A percentile compares a stretch with the other conserved stretches of the same genome.
phyloP scores from a whole-genome alignment of 2,329 filamentous ascomycete genomes.

The Hymenoscyphus repandus region DNA sequence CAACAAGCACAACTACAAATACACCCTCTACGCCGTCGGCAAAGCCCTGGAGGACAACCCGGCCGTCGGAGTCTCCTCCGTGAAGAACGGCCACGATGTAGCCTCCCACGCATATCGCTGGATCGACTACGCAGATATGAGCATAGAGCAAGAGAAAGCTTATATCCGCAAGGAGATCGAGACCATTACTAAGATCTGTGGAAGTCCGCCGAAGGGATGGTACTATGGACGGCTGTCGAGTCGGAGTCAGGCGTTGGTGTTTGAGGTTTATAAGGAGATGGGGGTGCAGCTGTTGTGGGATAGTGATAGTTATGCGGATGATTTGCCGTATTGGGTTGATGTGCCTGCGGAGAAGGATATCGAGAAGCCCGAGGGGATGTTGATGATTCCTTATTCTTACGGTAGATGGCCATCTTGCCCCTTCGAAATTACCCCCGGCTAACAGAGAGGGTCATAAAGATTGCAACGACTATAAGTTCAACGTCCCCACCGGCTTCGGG shows the following conservation, averaged over 20 bases:
- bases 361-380: conserved; percentile 39
- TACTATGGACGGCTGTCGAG: conserved; percentile 34
- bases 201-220: conserved; percentile 32
- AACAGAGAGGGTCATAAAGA: conserved; percentile 33
- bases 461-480: conserved; percentile 41
- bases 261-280: conserved; percentile 47
- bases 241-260: conserved; percentile 41
- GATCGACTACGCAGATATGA: conserved; percentile 38
- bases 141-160: conserved; percentile 34
- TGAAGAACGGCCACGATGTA: conserved; percentile 38
- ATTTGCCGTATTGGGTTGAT: conserved; percentile 51
- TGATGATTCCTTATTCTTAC: conserved; percentile 50
- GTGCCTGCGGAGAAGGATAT: conserved; percentile 42
- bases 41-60: conserved; percentile 38
- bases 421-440: background rate
- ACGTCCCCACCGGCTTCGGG: conserved; percentile 23
- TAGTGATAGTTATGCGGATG: conserved; percentile 48
- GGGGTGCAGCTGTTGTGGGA: conserved; percentile 45
- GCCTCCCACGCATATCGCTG: conserved; percentile 38
- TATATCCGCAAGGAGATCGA: conserved; percentile 36
- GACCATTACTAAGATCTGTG: conserved; percentile 31
- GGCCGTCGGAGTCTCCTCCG: conserved; percentile 35
- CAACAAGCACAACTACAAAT: conserved; percentile 37
- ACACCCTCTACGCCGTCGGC: conserved; percentile 38
- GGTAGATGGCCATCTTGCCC: conserved; percentile 3